Evolutionary conservation across 2,329 filamentous ascomycete species (phyloP).

Genomic region (Chaetothyriales sp.): DNA sequence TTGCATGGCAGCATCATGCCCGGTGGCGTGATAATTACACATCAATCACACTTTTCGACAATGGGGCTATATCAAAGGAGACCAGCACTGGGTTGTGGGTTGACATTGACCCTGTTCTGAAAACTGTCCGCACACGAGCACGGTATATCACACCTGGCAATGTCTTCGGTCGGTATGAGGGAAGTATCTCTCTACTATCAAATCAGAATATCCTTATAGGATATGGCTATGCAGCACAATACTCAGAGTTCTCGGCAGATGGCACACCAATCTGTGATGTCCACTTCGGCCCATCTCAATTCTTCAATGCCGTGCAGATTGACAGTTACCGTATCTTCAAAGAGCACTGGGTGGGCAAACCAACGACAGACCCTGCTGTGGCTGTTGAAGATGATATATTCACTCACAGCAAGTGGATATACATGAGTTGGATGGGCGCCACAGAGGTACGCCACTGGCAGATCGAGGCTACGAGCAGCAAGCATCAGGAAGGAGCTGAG

Average conservation of each 20-base stretch:
- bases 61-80: constrained; percentile 5
- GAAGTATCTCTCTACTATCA: constrained; percentile 26
- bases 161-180: constrained; percentile 26
- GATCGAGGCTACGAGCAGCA: neutral
- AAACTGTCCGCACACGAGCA: constrained; percentile 30
- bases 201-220: constrained; percentile 32
- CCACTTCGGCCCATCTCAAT: constrained; percentile 29
- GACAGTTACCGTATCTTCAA: constrained; percentile 42
- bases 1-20: constrained; percentile 22
- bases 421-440: constrained; percentile 33
- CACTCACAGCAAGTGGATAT: constrained; percentile 11
- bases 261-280: constrained; percentile 36
- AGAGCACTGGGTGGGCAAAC: constrained; percentile 35
- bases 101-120: constrained; percentile 24
- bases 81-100: constrained; percentile 31
- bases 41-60: constrained; percentile 25
- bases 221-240: constrained; percentile 34
- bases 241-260: constrained; percentile 31
- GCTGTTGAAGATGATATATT: neutral
- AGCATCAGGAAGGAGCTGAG: neutral
- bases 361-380: constrained; percentile 14
- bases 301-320: constrained; percentile 23
- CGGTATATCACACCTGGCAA: constrained; percentile 25
- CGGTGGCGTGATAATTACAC: constrained; percentile 23
- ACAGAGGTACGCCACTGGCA: constrained; percentile 22